Evolutionary conservation across 1,284 basidiomycete genomes (phyloP).

Genomic region (Cystobasidium sp.): DNA sequence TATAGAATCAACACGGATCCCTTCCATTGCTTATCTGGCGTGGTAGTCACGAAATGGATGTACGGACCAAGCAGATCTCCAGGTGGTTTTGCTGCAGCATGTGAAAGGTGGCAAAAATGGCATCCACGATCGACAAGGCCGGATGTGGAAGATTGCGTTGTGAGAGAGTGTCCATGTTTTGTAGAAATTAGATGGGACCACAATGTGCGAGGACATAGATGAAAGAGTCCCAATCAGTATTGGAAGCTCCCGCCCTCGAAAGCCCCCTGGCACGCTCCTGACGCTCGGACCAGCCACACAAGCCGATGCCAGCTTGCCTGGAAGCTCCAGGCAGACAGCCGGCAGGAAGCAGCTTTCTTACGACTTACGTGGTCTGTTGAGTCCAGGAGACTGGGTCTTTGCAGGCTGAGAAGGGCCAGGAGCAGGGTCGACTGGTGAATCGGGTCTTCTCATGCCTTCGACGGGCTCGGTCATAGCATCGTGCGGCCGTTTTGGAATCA

Average conservation of each 20-base stretch:
- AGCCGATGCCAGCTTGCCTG: neutral
- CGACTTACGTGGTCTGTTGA: slow-evolving; percentile 39
- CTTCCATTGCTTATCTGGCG: slow-evolving; percentile 37
- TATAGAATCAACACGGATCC: slow-evolving; percentile 41
- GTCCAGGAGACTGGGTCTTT: slow-evolving; percentile 42
- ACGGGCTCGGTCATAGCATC: slow-evolving; percentile 29
- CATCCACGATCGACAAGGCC: slow-evolving; percentile 5
- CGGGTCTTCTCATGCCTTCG: slow-evolving; percentile 22
- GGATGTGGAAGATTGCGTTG: neutral
- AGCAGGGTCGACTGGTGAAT: slow-evolving; percentile 22
- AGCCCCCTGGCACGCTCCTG: neutral
- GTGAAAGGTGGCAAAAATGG: neutral
- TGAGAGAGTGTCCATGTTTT: neutral
- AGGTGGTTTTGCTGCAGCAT: slow-evolving; percentile 34
- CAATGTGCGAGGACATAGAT: neutral
- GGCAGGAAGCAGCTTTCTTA: neutral
- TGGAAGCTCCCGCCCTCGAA: too few species aligned
- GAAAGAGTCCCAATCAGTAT: too few species aligned
- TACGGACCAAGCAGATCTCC: slow-evolving; percentile 35
- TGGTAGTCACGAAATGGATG: slow-evolving; percentile 40
- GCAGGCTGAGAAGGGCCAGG: slow-evolving; percentile 35
- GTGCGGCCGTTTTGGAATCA: slow-evolving; percentile 11
- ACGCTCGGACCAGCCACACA: slow-evolving; percentile 13
- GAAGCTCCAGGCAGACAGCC: neutral
- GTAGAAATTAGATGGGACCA: neutral